Evolutionary conservation across 805 yeast genomes (phyloP).

Genomic region (Ascoidea asiatica): DNA sequence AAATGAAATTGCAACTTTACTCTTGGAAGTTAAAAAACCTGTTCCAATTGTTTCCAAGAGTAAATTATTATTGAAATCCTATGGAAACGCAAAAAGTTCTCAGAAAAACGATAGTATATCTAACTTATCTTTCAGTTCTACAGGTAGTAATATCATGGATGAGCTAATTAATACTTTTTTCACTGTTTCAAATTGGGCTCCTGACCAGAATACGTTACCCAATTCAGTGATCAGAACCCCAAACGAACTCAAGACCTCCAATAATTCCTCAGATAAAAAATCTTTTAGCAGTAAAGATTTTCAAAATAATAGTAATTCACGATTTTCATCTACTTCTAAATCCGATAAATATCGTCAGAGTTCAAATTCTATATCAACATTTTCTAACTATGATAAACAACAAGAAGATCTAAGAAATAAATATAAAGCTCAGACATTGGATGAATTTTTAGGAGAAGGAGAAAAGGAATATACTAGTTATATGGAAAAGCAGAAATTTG

Average conservation of each 20-base stretch:
- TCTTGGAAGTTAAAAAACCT: constrained; percentile 70
- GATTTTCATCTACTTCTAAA: not conserved
- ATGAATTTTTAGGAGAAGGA: not conserved
- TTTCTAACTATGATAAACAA: not conserved
- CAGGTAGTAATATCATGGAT: not conserved
- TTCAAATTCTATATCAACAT: not conserved
- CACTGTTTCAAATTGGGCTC: not conserved
- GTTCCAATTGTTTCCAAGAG: constrained; percentile 25
- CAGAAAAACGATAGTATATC: not conserved
- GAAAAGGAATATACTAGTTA: too few relatives aligned
- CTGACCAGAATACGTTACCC: not conserved
- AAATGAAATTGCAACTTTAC: constrained; percentile 49
- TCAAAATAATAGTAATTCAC: not conserved
- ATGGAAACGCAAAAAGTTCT: not conserved
- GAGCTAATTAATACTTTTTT: too few relatives aligned
- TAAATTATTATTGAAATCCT: too few relatives aligned
- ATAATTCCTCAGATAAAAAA: too few relatives aligned
- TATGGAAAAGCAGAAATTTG: too few relatives aligned
- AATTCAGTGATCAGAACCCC: not conserved
- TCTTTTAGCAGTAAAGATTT: too few relatives aligned
- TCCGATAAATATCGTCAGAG: not conserved
- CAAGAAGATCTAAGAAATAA: not conserved
- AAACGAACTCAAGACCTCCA: too few relatives aligned
- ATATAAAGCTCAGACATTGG: not conserved
- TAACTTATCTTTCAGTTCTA: too few relatives aligned